These are phyloP conservation scores for Aspergillus diversus DNA, from an alignment of 495 filamentous ascomycete genomes.

Conservation along the genomic window DNA sequence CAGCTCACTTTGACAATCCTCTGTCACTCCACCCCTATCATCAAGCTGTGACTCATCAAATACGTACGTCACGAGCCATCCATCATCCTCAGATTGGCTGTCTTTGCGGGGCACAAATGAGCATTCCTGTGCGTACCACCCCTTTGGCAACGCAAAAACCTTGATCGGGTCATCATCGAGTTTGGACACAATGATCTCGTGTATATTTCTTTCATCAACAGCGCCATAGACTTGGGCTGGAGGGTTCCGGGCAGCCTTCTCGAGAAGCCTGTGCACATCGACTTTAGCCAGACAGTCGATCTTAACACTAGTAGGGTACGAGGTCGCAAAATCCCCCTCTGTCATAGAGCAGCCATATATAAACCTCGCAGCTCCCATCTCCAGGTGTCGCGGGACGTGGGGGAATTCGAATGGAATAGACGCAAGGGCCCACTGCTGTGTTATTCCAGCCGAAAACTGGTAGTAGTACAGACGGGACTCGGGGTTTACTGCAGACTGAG, in stretches of 20 bases:
- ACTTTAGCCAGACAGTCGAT: slow-evolving; percentile 65
- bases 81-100: slow-evolving; percentile 55
- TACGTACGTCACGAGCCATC: slow-evolving; percentile 63
- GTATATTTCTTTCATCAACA: slow-evolving; percentile 55
- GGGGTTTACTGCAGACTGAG: slow-evolving; percentile 48
- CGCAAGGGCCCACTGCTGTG: slow-evolving; percentile 63
- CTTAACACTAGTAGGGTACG: slow-evolving; percentile 59
- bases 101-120: slow-evolving; percentile 58
- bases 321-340: slow-evolving; percentile 51
- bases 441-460: slow-evolving; percentile 51
- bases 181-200: slow-evolving; percentile 43
- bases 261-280: slow-evolving; percentile 53
- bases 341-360: slow-evolving; percentile 60
- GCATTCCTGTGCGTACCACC: slow-evolving; percentile 66
- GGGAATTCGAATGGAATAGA: slow-evolving; percentile 68
- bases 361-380: slow-evolving; percentile 57
- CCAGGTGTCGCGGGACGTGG: slow-evolving; percentile 48
- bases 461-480: slow-evolving; percentile 72
- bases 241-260: slow-evolving; percentile 37
- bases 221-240: slow-evolving; percentile 53
- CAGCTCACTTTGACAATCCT: slow-evolving; percentile 56
- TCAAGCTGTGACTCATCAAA: slow-evolving; percentile 62
- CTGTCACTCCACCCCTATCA: slow-evolving; percentile 41
- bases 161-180: slow-evolving; percentile 57
- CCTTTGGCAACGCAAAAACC: slow-evolving; percentile 58